phyloP scores from a whole-genome alignment of 441 rosid species.

The Adansonia gregorii region DNA sequence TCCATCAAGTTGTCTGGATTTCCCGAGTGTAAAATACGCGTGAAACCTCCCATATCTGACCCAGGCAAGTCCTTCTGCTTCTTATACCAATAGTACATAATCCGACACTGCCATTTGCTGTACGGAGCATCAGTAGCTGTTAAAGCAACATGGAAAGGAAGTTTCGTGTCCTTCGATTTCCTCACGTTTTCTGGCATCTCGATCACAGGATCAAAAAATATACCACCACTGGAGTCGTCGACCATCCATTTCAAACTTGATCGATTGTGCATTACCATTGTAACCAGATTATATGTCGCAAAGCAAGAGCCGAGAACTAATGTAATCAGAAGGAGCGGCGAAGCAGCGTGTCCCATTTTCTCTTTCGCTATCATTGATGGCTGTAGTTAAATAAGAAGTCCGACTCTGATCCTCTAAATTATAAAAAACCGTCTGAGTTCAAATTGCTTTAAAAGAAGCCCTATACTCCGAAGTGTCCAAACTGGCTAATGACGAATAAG shows the following conservation, averaged over 20 bases:
- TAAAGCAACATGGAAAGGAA: conserved; percentile 64
- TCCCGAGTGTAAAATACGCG: conserved; percentile 71
- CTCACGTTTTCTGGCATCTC: conserved; percentile 54
- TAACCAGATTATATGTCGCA: conserved; percentile 67
- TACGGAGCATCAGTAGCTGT: conserved; percentile 69
- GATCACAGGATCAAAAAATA: conserved; percentile 60
- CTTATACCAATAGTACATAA: conserved; percentile 76
- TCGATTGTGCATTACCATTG: conserved; percentile 54
- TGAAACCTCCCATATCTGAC: conserved; percentile 73
- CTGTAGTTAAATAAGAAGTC: conserved; percentile 21
- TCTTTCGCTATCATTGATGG: conserved; percentile 30
- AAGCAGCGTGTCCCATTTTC: conserved; percentile 51
- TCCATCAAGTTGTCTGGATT: conserved; percentile 65
- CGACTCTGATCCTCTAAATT: conserved; percentile 19
- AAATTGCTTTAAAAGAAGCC: neutral
- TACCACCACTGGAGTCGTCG: conserved; percentile 40
- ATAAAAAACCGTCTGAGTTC: conserved; percentile 22
- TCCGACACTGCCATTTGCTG: conserved; percentile 76
- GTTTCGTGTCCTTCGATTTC: conserved; percentile 40
- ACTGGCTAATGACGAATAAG: neutral
- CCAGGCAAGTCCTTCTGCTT: conserved; percentile 58
- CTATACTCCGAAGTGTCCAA: neutral
- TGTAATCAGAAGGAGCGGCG: conserved; percentile 49
- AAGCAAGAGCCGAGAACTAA: conserved; percentile 64
- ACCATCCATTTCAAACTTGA: conserved; percentile 37